Base-by-base conservation (phyloP, 192 early-diverging fungal genomes). In the Coemansia sp. region DNA sequence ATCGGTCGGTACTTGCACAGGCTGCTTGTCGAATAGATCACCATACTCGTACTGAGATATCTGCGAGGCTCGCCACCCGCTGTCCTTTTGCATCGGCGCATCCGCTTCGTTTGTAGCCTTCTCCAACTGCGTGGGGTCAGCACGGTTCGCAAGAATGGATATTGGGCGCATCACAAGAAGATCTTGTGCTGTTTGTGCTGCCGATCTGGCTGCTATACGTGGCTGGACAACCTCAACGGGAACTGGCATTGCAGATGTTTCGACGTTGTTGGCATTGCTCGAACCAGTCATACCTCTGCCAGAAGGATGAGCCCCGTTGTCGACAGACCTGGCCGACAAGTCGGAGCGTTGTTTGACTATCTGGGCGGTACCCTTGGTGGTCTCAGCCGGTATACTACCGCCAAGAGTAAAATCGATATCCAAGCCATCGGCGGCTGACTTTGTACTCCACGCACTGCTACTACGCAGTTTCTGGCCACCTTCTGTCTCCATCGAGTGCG, bases 161-260 rank as follows among this genome's bases (percentile, higher is more conserved):
- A 81, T 65, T 13, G 78, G 78, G 8, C 73, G 73, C 36, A 81
- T 62, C 3, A 81, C 73, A 38, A 81, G 65, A 17, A 70, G 62
- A 29, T 81, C 78, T 11, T 68, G 59, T 2, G 62, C 59, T 0
- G 63, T 52, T 32, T 81, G 69, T 15, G 61, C 67, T 14, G 78
- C 42, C 23, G 58, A 45, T 15, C 60, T 66, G 41, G 62, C 59
- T 17, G 53, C 13, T 52, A 25, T 20, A 52, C 9, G 49, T 20
- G 49, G 13, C 13, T 52, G 49, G 5, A 25, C 20, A 25, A 20
- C 9, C 20, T 52, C 49, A 9, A 15, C 23, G 6, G 55, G 55
- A 20, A n/a, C 55, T 3, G 55, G 13, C 13, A 35, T 17, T 35
- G 55, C 25, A 9, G 33, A 57, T 35, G 7, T 25, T 17, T 32